Evolutionary conservation across 2,329 filamentous ascomycete genomes (phyloP), one percentile per base, ranked within the genome.

Genomic region (Paramyrothecium sp.): DNA sequence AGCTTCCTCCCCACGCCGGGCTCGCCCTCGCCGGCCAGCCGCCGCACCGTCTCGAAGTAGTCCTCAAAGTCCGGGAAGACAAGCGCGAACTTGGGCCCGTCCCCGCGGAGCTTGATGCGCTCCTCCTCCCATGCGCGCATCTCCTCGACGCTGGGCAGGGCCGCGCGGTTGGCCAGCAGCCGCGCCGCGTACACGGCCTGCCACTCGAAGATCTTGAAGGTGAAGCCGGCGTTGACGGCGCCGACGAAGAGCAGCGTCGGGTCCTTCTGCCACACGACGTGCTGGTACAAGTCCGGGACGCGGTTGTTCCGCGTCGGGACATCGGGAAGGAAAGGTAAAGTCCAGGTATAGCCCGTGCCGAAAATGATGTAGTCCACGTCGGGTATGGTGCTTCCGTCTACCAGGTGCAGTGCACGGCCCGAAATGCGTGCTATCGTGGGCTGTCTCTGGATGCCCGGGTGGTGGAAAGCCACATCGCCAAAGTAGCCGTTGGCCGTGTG

Each of bases 191-290:
- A 76, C 0, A 89, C 85, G 7, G 85, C 85, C 64, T 89, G 86
- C 83, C 84, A 89, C 70, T 89, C 87, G 56, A 88, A 89, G 30
- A 89, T 79, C 66, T 86, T 88, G 72, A 90, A 89, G 0, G 87
- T 89, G 26, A 90, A 69, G 0, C 82, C 83, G 0, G 81, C 81
- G 1, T 74, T 73, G 0, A 81, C 83, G 3, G 85, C 85, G 23
- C 84, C 85, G 2, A 87, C 74, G 63, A 87, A 88, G 2, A 81
- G 69, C 11, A 87, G 71, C 0, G 77, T 81, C 0, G 83, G 81
- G 60, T 88, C 85, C 19, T 76, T 62, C 34, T 73, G 74, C 67
- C 78, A 84, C 7, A 87, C 80, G 1, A 86, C 72, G 63, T 87
- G 84, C 63, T 84, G 81, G 62, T 85, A 87, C 0, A 87, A 70